Conservation (phyloP, 805 yeast genomes). For the Metschnikowia baotianmanensis region DNA sequence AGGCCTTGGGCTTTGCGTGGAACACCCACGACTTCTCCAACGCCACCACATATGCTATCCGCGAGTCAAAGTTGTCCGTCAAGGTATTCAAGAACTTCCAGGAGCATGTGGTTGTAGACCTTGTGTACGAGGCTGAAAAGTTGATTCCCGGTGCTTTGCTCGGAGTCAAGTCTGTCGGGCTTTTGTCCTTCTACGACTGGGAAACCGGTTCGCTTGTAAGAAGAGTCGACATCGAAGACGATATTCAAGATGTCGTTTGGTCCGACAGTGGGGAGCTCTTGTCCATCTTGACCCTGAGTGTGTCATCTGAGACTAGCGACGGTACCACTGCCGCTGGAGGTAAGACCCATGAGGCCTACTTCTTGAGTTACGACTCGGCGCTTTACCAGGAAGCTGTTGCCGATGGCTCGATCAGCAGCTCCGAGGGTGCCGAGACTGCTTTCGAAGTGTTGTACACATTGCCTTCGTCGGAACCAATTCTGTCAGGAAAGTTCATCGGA, state of each 20-base stretch:
- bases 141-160: constrained; percentile 87
- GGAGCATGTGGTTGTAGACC: constrained; percentile 64
- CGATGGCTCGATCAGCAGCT: constrained; percentile 58
- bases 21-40: constrained; percentile 76
- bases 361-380: constrained; percentile 70
- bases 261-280: constrained; percentile 90
- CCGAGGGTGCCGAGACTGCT: constrained; percentile 86
- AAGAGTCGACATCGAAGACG: constrained; percentile 76
- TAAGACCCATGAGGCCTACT: constrained; percentile 64
- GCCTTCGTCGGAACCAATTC: constrained; percentile 62
- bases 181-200: constrained; percentile 92
- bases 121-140: constrained; percentile 72
- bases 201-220: constrained; percentile 80
- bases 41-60: constrained; percentile 67
- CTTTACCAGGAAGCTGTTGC: constrained; percentile 61
- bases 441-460: constrained; percentile 84
- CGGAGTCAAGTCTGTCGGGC: constrained; percentile 81
- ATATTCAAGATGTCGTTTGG: constrained; percentile 83
- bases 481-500: constrained; percentile 95
- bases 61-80: constrained; percentile 64
- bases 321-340: constrained; percentile 32
- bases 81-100: constrained; percentile 81
- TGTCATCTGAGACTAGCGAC: constrained; percentile 24
- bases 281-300: constrained; percentile 51
- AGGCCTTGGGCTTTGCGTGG: constrained; percentile 92